phyloP scores from a whole-genome alignment of 169 alveolate genomes.

The Miamiensis avidus region DNA sequence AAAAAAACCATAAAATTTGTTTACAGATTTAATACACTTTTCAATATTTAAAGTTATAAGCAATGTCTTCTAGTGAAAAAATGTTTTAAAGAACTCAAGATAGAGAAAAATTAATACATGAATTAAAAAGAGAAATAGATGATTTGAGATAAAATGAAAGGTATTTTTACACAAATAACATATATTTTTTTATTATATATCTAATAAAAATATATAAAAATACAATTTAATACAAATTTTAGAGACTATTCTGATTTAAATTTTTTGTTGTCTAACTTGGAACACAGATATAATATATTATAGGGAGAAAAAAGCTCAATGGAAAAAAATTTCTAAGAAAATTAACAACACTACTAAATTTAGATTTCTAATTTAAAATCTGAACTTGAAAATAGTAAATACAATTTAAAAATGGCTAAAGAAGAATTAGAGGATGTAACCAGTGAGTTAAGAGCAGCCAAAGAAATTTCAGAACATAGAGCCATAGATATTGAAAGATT shows the following conservation, averaged over 20 bases:
- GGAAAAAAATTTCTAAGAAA: slow-evolving; percentile 8
- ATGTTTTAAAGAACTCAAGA: neutral
- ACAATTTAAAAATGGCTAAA: neutral
- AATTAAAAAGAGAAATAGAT: slow-evolving; percentile 16
- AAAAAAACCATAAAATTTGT: too few relatives aligned
- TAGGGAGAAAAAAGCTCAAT: neutral
- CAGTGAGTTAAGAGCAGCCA: slow-evolving; percentile 2
- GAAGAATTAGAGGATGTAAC: slow-evolving; percentile 3
- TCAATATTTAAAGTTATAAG: too few relatives aligned
- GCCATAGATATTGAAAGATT: slow-evolving; percentile 8
- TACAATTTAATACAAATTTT: too few relatives aligned
- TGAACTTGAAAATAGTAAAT: slow-evolving; percentile 6
- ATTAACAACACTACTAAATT: neutral
- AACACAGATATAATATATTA: slow-evolving; percentile 6
- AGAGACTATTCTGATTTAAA: slow-evolving; percentile 15
- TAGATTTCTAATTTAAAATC: slow-evolving; percentile 15
- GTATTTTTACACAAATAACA: neutral
- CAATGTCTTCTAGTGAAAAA: neutral
- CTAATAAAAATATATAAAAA: too few relatives aligned
- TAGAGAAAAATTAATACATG: slow-evolving; percentile 10
- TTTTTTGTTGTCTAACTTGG: slow-evolving; percentile 14
- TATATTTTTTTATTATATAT: too few relatives aligned
- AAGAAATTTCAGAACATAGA: slow-evolving; percentile 17
- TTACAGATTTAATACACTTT: too few relatives aligned
- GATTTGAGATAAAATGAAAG: slow-evolving; percentile 15